Evolutionary conservation across 108 stramenopile species (phyloP), one percentile per base, ranked within the genome.

Genomic region (Skeletonema tropicum): DNA sequence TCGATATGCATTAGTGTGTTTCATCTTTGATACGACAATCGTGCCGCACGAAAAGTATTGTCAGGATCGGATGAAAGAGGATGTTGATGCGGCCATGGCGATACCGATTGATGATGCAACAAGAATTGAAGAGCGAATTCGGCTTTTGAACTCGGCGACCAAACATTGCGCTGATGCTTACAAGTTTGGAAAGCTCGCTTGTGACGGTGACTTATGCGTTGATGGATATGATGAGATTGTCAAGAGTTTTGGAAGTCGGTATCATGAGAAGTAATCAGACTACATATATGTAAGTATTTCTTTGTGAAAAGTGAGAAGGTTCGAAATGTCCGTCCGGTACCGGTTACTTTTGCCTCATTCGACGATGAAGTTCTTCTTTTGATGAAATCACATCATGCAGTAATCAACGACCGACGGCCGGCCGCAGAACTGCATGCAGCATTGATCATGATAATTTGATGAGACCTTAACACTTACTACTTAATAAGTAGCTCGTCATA

Each of bases 1-100:
- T 14, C 67, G 80, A 30, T 76, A 81, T 68, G 80, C 75, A 19
- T 23, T 81, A 31, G 80, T 81, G 4, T 76, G 67, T 30, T 81
- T 81, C 35, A 66, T 81, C 57, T 58, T 81, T 36, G 80, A 64
- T 49, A 65, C 59, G 13, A 67, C 32, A 31, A 71, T 81, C 17
- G 35, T 76, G 17, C 80, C 80, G 57, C 80, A 81, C 29, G 74
- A 76, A 32, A 75, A 76, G 60, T 75, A 81, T 49, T 79, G 78
- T 25, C 78, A 74, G 19, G 78, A 79, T 60, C 32, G 78, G 45
- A 68, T 79, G 73, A n/a, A 74, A 58, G 31, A 26, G 9, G 73
- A 79, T 74, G 38, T 79, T 33, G 78, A 79, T 15, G 66, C 57
- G 17, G 65, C 66, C 11, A 66, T 72, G 39, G 55, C 35, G 21